phyloP scores from a whole-genome alignment of 441 rosid species.

The Capsella rubella region DNA sequence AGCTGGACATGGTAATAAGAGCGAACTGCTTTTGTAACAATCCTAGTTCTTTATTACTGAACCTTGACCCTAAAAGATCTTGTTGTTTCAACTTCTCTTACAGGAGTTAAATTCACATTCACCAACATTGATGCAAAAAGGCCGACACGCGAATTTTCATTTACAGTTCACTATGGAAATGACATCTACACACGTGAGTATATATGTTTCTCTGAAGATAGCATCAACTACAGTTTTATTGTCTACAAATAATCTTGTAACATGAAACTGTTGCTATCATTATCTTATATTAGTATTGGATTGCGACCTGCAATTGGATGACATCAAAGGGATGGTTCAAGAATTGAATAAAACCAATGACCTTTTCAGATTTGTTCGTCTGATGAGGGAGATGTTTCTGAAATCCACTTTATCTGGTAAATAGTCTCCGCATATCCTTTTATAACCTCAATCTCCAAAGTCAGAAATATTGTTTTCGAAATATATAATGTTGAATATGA shows the following conservation, averaged over 20 bases:
- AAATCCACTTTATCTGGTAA: slow-evolving; percentile 40
- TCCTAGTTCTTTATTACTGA: slow-evolving; percentile 15
- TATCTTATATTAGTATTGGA: slow-evolving; percentile 65
- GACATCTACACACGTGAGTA: slow-evolving; percentile 72
- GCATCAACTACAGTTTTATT: slow-evolving; percentile 8
- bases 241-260: slow-evolving; percentile 17
- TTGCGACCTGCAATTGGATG: slow-evolving; percentile 71
- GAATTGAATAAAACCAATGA: slow-evolving; percentile 46
- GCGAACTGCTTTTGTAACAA: background rate
- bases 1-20: slow-evolving; percentile 76
- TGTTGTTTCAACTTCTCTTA: slow-evolving; percentile 31
- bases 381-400: slow-evolving; percentile 41
- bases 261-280: slow-evolving; percentile 15
- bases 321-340: slow-evolving; percentile 46
- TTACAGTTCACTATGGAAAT: slow-evolving; percentile 71
- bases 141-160: slow-evolving; percentile 58
- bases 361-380: slow-evolving; percentile 41
- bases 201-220: slow-evolving; percentile 4
- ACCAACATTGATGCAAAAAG: slow-evolving; percentile 57
- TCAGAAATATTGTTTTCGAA: background rate
- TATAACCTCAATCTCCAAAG: background rate
- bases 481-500: slow-evolving; percentile 18
- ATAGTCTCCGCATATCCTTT: background rate
- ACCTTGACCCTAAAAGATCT: slow-evolving; percentile 13
- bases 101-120: slow-evolving; percentile 88